Evolutionary conservation across 2,329 filamentous ascomycete genomes (phyloP), one percentile per base, ranked within the genome.

Genomic region (Colletotrichum plurivorum): DNA sequence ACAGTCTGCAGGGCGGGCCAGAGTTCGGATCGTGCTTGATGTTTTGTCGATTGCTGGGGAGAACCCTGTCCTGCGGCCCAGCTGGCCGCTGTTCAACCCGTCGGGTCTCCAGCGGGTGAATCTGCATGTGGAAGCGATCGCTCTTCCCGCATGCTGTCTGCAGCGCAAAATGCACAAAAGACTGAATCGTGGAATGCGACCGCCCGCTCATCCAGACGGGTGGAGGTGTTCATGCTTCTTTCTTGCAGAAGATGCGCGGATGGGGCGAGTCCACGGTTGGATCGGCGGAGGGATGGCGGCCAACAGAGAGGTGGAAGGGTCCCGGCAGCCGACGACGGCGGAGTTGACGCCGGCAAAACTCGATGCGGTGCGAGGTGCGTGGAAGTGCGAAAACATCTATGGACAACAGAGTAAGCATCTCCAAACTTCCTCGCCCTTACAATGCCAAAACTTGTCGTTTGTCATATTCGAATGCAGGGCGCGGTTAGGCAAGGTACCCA

Each of bases 401-500:
- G 41, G 41, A 43, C 13, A 43, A 15, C 13, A 15, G 16, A 43
- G 41, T 43, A n/a, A 43, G 41, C 41, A 43, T 10, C 31, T 36
- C 31, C 31, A 36, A 36, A 36, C 41, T 15, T 43, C 41, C 41
- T 43, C 39, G 13, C 48, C 56, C 25, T 25, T 22, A 36, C 13
- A 20, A 27, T 20, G 20, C 27, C 20, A 27, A 8, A 18, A 41
- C 49, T 8, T 22, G 16, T 65, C 61, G 61, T 54, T n/a, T 65
- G 15, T 60, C 54, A 60, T 12, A 18, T 51, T 39, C 7, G 10
- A 12, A 55, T 56, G 55, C 46, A 57, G 16, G 36, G 4, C 67
- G 67, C 67, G 67, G 67, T 55, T 69, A 69, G 55, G 67, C 55
- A 69, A 67, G 56, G 67, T 55, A 69, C 63, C 48, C 54, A 20